phyloP scores from a whole-genome alignment of 1,284 basidiomycete species.

The Fomitopsis schrenkii region DNA sequence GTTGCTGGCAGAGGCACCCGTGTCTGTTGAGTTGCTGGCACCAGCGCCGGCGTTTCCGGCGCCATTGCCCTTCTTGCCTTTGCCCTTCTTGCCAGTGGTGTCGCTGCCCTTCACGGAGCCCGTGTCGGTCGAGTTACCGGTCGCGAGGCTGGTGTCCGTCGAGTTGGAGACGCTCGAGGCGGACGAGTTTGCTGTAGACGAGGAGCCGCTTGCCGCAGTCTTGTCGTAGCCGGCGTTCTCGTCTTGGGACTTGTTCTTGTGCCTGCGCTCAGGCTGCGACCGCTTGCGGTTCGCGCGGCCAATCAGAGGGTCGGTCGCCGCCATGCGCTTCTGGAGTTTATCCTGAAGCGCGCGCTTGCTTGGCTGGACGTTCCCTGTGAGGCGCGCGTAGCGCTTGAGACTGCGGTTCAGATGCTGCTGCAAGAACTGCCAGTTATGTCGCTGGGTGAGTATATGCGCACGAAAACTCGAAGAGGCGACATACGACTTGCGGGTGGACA shows the following conservation, averaged over 20 bases:
- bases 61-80: background rate
- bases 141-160: constrained; percentile 8
- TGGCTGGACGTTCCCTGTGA: constrained; percentile 56
- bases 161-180: background rate
- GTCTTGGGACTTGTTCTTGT: constrained; percentile 27
- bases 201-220: constrained; percentile 2
- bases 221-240: constrained; percentile 10
- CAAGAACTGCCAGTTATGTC: constrained; percentile 39
- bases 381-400: constrained; percentile 61
- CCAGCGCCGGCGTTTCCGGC: constrained; percentile 8
- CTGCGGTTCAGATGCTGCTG: constrained; percentile 73
- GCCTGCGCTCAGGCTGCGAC: background rate
- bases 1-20: background rate
- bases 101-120: background rate
- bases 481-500: constrained; percentile 61
- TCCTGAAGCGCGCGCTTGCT: constrained; percentile 44
- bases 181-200: constrained; percentile 5
- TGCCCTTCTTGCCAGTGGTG: background rate
- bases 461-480: constrained; percentile 18
- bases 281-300: constrained; percentile 29
- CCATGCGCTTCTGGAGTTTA: constrained; percentile 52
- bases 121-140: background rate
- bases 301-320: constrained; percentile 18
- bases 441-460: background rate
- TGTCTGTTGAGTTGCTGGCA: constrained; percentile 8